Conservation (phyloP, 768 basidiomycete genomes). For the Pilatotrama ljubarskyi region DNA sequence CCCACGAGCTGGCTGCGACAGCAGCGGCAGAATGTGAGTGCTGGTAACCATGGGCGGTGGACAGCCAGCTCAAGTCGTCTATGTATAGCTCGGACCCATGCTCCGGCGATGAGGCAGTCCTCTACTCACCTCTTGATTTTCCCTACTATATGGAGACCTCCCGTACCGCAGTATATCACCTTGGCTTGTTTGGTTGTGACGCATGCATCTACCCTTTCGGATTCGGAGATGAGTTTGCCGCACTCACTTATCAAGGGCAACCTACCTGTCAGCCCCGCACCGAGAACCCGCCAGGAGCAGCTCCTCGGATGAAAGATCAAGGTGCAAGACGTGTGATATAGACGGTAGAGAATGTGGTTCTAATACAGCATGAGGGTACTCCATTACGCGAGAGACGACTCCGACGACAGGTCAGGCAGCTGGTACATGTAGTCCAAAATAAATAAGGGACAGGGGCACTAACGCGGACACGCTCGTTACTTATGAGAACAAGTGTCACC, state of each 20-base stretch:
- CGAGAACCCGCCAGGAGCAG: not conserved
- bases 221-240: not conserved
- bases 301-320: not conserved
- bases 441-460: conserved; percentile 9
- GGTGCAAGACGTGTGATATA: not conserved
- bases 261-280: too few relatives aligned
- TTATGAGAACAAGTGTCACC: conserved; percentile 36
- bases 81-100: conserved; percentile 29
- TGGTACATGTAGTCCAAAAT: conserved; percentile 24
- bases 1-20: conserved; percentile 71
- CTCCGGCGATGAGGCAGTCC: conserved; percentile 26
- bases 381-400: conserved; percentile 19
- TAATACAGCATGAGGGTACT: conserved; percentile 24
- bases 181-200: not conserved
- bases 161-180: not conserved
- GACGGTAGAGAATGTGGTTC: conserved; percentile 14
- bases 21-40: conserved; percentile 55
- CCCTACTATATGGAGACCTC: not conserved
- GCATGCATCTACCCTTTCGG: conserved; percentile 2
- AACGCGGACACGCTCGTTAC: not conserved
- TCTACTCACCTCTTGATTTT: not conserved
- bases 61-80: too few relatives aligned
- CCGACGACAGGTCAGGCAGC: conserved; percentile 18
- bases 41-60: not conserved
- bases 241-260: too few relatives aligned